Evolutionary conservation across 2,329 filamentous ascomycete species (phyloP), one percentile per base, ranked within the genome.

Genomic region (Cladophialophora immunda): DNA sequence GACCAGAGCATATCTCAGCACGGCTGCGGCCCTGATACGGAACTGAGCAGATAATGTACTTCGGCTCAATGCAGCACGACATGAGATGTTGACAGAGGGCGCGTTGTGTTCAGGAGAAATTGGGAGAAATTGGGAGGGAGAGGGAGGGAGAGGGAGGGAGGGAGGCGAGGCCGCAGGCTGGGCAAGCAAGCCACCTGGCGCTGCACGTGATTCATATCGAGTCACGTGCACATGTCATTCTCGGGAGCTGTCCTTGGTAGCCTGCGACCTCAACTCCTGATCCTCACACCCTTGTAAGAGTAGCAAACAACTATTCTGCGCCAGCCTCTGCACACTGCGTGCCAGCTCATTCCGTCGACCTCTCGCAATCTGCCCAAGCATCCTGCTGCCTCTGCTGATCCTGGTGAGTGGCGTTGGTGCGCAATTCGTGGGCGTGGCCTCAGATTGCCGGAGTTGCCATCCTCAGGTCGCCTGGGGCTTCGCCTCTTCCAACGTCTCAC

Each of bases 41-140:
- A 25, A 45, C 36, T 56, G 45, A 27, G 9, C 25, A 36, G 38
- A 17, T 61, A 29, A 25, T 32, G 38, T 41, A 29, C 17, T 25
- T 62, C 58, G 64, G 64, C 53, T 58, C 19, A 45, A 38, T 58
- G 64, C 58, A 66, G 64, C 4, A 32, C 58, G 41, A 47, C 27
- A 22, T 55, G 52, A 27, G 56, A 61, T n/a, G 45, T 41, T 41
- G 29, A 41, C 15, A 38, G 27, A 25, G 41, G 58, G 17, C 2
- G 63, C 32, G 63, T 52, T 60, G 63, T 60, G 63, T 55, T 65
- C 63, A 60, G 57, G 57, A 56, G 63, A 56, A 38, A 15, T 11
- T 25, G 38, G 38, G 13, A 27, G 9, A 13, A 50, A 57, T n/a
- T n/a, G n/a, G n/a, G 19, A 34, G 30, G 19, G 17, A 29, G 2